Conservation (phyloP, 2,329 filamentous ascomycete species). For the Fusarium circinatum region DNA sequence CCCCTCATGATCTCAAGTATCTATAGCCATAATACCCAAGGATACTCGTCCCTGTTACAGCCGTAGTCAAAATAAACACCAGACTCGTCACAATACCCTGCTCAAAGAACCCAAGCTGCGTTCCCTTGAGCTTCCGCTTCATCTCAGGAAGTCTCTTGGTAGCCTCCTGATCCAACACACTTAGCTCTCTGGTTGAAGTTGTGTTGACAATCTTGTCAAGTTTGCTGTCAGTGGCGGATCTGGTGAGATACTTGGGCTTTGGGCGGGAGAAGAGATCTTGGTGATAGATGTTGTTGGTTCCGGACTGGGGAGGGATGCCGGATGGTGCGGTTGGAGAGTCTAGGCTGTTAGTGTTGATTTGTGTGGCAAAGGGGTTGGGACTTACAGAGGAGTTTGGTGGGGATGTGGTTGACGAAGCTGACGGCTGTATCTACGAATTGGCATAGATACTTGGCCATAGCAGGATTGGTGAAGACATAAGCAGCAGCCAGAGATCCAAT, state of each 20-base stretch:
- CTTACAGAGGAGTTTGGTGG: conserved; percentile 16
- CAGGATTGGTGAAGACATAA: conserved; percentile 22
- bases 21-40: conserved; percentile 22
- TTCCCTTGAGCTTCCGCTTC: conserved; percentile 10
- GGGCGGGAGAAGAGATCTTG: conserved; percentile 7
- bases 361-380: rapidly evolving
- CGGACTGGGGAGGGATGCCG: not conserved
- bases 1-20: conserved; percentile 1
- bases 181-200: not conserved
- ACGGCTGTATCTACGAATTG: conserved; percentile 20
- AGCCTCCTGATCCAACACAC: conserved; percentile 6
- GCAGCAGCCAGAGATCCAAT: conserved; percentile 6
- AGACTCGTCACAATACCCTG: conserved; percentile 32
- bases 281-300: not conserved
- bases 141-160: conserved; percentile 8
- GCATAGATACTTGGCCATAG: conserved; percentile 24
- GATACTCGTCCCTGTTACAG: conserved; percentile 14
- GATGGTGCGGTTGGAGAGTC: conserved; percentile 15
- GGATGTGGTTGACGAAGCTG: conserved; percentile 23
- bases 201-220: not conserved
- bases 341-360: not conserved
- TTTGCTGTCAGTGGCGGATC: not conserved
- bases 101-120: conserved; percentile 24
- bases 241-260: conserved; percentile 21
- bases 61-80: conserved; percentile 7